Evolutionary conservation across 768 basidiomycete genomes (phyloP), one percentile per base, ranked within the genome.

Genomic region (Boletus barrowsii): DNA sequence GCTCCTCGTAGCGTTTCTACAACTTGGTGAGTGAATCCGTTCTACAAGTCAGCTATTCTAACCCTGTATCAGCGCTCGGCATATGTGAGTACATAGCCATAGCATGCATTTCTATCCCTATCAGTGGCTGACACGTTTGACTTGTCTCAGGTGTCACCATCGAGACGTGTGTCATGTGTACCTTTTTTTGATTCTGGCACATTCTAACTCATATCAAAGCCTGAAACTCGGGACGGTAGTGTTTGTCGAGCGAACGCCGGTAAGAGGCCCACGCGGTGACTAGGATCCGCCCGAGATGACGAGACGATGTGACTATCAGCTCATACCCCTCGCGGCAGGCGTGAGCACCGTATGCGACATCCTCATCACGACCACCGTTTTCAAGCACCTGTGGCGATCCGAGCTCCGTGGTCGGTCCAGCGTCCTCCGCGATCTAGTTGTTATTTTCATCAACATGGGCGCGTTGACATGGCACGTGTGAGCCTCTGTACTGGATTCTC

Each of bases 401-500:
- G 54, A 61, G 22, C 43, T 60, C 15, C 49, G 58, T 2, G 30
- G 49, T 14, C 49, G 47, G 11, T 42, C 46, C 26, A 44, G 40
- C 9, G 7, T 51, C 26, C 3, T 60, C 13, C 58, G 55, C 10
- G 54, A 51, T 11, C 24, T 61, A 2, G 58, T 54, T 0, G n/a
- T 61, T 5, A 47, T 61, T 3, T 61, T 60, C 10, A 22, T 61
- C 35, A 53, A 60, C 18, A 60, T 60, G 60, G 58, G 58, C 11
- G 52, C 49, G 3, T 7, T 60, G 33, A 61, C 60, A 15, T 61
- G 60, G 60, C 54, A 42, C 7, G 51, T 39, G 1, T 8, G 17
- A 14, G 2, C 2, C 36, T 20, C n/a, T 2, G 18, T 10, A 4
- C 22, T 22, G 18, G 24, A 15, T n/a, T 24, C 3, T 8, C 17